Conservation (phyloP, 768 basidiomycete genomes). For the Imleria badia region DNA sequence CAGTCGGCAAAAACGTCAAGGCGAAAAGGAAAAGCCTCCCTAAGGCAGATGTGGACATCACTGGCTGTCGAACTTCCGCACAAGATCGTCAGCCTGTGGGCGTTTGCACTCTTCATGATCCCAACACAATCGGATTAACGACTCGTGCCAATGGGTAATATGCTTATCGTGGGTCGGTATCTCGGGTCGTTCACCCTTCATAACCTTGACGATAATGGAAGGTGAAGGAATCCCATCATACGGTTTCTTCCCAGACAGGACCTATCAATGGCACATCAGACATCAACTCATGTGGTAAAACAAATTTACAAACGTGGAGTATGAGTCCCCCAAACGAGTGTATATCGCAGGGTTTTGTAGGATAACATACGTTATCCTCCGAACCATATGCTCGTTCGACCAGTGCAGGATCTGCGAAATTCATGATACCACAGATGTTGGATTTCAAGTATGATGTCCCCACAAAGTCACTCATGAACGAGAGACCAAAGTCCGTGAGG, state of each 20-base stretch:
- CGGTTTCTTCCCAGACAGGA: slow-evolving; percentile 22
- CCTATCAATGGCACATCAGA: slow-evolving; percentile 15
- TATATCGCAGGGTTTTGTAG: slow-evolving; percentile 23
- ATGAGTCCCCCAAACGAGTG: slow-evolving; percentile 39
- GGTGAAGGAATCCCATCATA: not conserved
- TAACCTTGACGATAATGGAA: not conserved
- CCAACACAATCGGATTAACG: slow-evolving; percentile 20
- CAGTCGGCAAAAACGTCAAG: not conserved
- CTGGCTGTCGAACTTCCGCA: not conserved
- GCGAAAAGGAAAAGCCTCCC: not conserved
- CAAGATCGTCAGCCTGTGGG: slow-evolving; percentile 14
- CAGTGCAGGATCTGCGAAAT: slow-evolving; percentile 46
- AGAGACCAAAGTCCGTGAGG: slow-evolving; percentile 50
- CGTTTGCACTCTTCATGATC: slow-evolving; percentile 13
- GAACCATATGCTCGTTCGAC: slow-evolving; percentile 1
- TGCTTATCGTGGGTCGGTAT: slow-evolving; percentile 4
- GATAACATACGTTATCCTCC: not conserved
- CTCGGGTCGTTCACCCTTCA: slow-evolving; percentile 11
- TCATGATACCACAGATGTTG: slow-evolving; percentile 37
- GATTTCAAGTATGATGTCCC: slow-evolving; percentile 34
- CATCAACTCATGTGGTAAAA: not conserved
- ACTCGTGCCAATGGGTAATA: slow-evolving; percentile 1
- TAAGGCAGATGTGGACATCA: not conserved
- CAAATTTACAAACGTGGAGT: slow-evolving; percentile 21
- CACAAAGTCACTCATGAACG: slow-evolving; percentile 24